Percentiles rank a stretch among this genome's conserved stretches.
Conservation (phyloP, 2,329 filamentous ascomycete species). For the Lasiodiplodia sp. region DNA sequence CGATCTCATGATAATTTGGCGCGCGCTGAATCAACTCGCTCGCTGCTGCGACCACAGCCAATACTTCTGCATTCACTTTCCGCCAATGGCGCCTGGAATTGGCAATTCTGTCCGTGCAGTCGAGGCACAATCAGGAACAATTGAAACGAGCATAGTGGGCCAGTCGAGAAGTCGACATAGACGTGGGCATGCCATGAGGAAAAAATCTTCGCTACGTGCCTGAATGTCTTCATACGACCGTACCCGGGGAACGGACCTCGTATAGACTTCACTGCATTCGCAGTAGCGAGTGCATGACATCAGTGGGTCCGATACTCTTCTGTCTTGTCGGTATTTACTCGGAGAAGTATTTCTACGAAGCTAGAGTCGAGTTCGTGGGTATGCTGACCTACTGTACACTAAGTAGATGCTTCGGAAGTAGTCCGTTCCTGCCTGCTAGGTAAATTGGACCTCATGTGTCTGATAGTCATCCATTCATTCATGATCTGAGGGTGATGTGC, state of each 20-base stretch:
- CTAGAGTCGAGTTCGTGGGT: no score
- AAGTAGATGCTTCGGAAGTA: neutral
- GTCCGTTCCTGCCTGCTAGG: neutral
- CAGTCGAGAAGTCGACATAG: neutral
- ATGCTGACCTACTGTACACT: neutral
- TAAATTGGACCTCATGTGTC: neutral
- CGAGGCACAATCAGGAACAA: neutral
- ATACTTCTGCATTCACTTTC: neutral
- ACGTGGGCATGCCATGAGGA: neutral
- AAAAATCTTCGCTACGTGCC: neutral
- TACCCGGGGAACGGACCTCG: neutral
- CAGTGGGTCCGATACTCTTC: neutral
- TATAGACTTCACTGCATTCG: neutral
- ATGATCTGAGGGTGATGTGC: neutral
- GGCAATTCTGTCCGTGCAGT: no score
- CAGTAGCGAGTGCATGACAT: neutral
- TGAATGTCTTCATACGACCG: neutral
- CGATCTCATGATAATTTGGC: conserved; percentile 1
- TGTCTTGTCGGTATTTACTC: neutral
- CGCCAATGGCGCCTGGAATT: neutral
- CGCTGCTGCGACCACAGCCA: neutral
- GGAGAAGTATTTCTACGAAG: neutral
- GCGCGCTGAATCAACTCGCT: neutral
- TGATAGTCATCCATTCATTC: neutral
- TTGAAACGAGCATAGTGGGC: neutral